A percentile compares a stretch with the other conserved stretches of the same genome.
Conservation (phyloP, 257 asterid genomes). For the Schizonepeta tenuifolia region DNA sequence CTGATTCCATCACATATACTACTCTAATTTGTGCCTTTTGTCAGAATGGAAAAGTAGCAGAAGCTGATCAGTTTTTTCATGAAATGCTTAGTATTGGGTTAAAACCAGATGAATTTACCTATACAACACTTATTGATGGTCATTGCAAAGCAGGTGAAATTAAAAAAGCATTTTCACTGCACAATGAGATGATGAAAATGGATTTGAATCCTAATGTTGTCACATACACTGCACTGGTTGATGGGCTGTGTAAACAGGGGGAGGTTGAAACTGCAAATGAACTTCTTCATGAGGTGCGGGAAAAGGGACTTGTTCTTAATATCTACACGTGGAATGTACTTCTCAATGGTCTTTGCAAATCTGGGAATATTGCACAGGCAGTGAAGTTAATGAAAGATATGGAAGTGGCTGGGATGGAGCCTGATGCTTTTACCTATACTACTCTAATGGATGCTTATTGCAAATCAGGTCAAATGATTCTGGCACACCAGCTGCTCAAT, state of each 20-base stretch:
- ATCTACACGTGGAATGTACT: constrained; percentile 77
- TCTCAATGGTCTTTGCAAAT: constrained; percentile 84
- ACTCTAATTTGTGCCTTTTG: constrained; percentile 76
- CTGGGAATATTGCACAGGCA: constrained; percentile 73
- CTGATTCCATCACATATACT: constrained; percentile 75
- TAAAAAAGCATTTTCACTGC: constrained; percentile 73
- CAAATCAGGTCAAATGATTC: constrained; percentile 71
- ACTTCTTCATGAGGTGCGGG: constrained; percentile 76
- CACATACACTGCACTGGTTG: constrained; percentile 90
- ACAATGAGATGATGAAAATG: constrained; percentile 76
- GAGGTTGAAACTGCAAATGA: constrained; percentile 81
- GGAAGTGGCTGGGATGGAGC: constrained; percentile 67
- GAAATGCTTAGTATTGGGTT: constrained; percentile 74
- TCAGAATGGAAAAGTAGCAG: constrained; percentile 61
- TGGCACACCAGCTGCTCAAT: constrained; percentile 77
- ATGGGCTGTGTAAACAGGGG: constrained; percentile 92
- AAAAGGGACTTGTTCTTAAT: constrained; percentile 74
- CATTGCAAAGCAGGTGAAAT: constrained; percentile 79
- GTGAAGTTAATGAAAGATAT: constrained; percentile 68
- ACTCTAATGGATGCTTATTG: constrained; percentile 89
- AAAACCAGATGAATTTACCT: constrained; percentile 78
- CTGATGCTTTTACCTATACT: constrained; percentile 83
- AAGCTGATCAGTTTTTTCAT: constrained; percentile 69
- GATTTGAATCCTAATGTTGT: constrained; percentile 76
- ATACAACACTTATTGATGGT: constrained; percentile 84